Conservation (phyloP, 2,329 filamentous ascomycete genomes). For the Cercospora sesami region DNA sequence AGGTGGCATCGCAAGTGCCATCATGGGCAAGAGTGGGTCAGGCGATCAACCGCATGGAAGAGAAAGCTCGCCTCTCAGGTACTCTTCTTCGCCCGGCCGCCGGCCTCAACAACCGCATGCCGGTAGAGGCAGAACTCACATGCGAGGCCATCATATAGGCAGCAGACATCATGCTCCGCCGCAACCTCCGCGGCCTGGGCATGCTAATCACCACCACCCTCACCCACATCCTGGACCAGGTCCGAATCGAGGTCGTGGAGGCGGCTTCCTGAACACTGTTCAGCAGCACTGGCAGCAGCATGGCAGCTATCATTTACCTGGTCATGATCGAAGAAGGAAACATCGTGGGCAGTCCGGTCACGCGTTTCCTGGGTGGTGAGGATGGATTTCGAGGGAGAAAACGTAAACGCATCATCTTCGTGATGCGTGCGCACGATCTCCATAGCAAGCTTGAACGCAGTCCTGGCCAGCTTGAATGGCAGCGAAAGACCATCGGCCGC, state of each 20-base stretch:
- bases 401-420: not conserved
- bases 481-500: not conserved
- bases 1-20: slow-evolving; percentile 62
- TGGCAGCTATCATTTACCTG: not conserved
- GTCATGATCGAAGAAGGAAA: slow-evolving; percentile 2
- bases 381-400: not conserved
- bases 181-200: not conserved
- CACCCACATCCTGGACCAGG: not conserved
- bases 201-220: not conserved
- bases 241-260: not conserved
- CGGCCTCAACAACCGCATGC: not conserved
- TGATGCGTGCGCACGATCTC: not conserved
- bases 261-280: not conserved
- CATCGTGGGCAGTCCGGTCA: not conserved
- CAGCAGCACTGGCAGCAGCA: slow-evolving; percentile 12
- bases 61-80: not conserved
- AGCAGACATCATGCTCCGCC: not conserved
- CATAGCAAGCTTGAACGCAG: not conserved
- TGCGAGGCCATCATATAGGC: not conserved
- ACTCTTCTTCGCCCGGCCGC: not conserved
- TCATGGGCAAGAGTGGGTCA: slow-evolving; percentile 29
- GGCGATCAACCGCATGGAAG: not conserved
- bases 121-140: not conserved
- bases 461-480: not conserved
- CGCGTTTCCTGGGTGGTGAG: slow-evolving; percentile 4